A percentile compares a stretch with the other conserved stretches of the same genome.
Evolutionary conservation across 1,284 basidiomycete genomes (phyloP).

Genomic region (Thelephora terrestris): DNA sequence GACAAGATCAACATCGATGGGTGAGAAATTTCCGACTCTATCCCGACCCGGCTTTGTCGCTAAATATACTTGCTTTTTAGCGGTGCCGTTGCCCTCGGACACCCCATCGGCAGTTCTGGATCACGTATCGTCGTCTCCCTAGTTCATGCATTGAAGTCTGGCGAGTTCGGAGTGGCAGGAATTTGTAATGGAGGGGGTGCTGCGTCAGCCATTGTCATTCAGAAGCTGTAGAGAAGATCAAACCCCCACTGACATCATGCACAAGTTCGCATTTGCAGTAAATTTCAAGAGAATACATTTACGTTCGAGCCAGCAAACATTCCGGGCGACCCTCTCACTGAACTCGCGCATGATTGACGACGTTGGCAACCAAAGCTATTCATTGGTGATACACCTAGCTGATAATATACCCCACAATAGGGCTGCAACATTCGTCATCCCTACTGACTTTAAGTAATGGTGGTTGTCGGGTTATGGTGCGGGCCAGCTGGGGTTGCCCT

Average conservation of each 20-base stretch:
- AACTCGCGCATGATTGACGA: too few species aligned
- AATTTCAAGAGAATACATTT: too few species aligned
- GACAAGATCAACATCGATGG: conserved; percentile 91
- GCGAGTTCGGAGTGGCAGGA: conserved; percentile 94
- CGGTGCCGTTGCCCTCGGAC: conserved; percentile 88
- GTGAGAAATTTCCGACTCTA: conserved; percentile 30
- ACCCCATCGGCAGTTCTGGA: conserved; percentile 95
- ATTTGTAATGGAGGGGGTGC: conserved; percentile 97
- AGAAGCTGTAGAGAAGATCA: conserved; percentile 53
- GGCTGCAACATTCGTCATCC: too few species aligned
- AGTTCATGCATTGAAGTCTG: conserved; percentile 85
- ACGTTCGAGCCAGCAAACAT: too few species aligned
- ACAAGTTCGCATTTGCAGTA: too few species aligned
- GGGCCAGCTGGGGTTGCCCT: too few species aligned
- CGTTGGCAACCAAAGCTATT: too few species aligned
- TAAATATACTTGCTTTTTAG: conserved; percentile 27
- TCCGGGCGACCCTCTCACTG: too few species aligned
- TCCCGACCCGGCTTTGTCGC: conserved; percentile 5
- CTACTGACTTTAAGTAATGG: too few species aligned
- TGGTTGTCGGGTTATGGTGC: too few species aligned
- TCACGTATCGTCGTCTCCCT: conserved; percentile 93
- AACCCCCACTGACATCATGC: background rate
- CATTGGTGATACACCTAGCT: too few species aligned
- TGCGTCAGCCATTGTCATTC: conserved; percentile 83
- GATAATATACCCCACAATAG: too few species aligned